A percentile compares a stretch with the other conserved stretches of the same genome.
Conservation (phyloP, 768 basidiomycete genomes). For the Naganishia kalamii region DNA sequence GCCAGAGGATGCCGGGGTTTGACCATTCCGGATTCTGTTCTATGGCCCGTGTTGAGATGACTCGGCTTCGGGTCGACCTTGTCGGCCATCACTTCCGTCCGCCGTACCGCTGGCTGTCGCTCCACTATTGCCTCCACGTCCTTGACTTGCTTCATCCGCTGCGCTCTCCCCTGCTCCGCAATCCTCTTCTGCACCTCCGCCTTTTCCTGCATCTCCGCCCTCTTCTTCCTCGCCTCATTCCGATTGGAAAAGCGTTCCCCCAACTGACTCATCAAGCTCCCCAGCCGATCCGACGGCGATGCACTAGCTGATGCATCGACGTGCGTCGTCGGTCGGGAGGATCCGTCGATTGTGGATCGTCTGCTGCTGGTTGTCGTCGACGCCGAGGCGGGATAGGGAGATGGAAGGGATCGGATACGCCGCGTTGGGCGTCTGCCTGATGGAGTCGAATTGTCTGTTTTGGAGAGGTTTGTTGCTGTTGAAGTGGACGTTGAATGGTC, state of each 20-base stretch:
- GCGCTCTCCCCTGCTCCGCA: background rate
- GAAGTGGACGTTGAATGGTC: background rate
- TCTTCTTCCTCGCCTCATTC: background rate
- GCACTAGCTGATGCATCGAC: background rate
- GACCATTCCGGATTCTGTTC: too few relatives aligned
- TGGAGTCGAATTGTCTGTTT: background rate
- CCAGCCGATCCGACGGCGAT: background rate
- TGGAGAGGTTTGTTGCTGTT: background rate
- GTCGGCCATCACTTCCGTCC: too few relatives aligned
- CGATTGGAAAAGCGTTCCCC: conserved; percentile 6
- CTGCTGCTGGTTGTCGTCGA: conserved; percentile 1
- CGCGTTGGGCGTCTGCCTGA: conserved; percentile 8
- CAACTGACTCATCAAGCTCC: background rate
- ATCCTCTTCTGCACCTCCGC: background rate
- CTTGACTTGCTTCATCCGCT: background rate
- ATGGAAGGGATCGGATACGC: conserved; percentile 1
- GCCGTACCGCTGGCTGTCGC: too few relatives aligned
- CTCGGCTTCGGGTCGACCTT: too few relatives aligned
- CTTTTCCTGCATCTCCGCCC: conserved; percentile 2
- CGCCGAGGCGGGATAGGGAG: background rate
- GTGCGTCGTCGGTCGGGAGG: background rate
- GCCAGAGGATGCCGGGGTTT: background rate
- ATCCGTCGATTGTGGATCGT: background rate
- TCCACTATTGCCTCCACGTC: background rate
- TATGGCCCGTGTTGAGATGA: too few relatives aligned